A percentile compares a stretch with the other conserved stretches of the same genome.
phyloP scores from a whole-genome alignment of 176 grass and related monocot species.

The Aegilops speltoides region DNA sequence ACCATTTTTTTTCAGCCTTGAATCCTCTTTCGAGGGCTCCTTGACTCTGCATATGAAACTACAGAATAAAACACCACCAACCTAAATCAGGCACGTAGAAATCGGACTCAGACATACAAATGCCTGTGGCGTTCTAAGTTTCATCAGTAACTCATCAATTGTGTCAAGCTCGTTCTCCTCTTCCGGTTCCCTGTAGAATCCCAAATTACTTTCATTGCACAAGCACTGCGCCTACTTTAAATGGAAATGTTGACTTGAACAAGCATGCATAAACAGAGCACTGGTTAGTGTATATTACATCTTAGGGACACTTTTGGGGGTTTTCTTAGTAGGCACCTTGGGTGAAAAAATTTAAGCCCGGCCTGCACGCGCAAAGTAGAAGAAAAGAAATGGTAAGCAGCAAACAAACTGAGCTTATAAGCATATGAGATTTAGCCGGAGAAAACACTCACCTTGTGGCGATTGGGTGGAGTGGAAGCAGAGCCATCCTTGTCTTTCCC shows the following conservation, averaged over 20 bases:
- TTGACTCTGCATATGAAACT: constrained; percentile 26
- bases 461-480: neutral
- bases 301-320: constrained; percentile 14
- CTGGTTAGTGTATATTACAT: neutral
- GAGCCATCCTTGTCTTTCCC: constrained; percentile 22
- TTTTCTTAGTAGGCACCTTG: constrained; percentile 21
- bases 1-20: constrained; percentile 43
- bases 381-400: neutral
- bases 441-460: constrained; percentile 9
- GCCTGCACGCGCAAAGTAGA: constrained; percentile 1
- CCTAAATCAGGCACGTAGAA: constrained; percentile 16
- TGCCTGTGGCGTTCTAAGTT: constrained; percentile 31
- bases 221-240: neutral
- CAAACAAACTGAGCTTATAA: neutral
- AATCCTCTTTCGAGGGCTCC: neutral
- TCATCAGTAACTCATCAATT: constrained; percentile 33
- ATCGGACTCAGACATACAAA: neutral
- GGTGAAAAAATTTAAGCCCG: constrained; percentile 33
- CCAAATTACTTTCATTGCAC: constrained; percentile 8
- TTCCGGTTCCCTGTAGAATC: constrained; percentile 35
- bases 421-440: neutral
- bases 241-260: neutral
- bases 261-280: constrained; percentile 13
- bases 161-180: constrained; percentile 31
- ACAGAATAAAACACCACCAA: neutral